Conservation (phyloP, 257 asterid species). For the Penstemon newberryi region DNA sequence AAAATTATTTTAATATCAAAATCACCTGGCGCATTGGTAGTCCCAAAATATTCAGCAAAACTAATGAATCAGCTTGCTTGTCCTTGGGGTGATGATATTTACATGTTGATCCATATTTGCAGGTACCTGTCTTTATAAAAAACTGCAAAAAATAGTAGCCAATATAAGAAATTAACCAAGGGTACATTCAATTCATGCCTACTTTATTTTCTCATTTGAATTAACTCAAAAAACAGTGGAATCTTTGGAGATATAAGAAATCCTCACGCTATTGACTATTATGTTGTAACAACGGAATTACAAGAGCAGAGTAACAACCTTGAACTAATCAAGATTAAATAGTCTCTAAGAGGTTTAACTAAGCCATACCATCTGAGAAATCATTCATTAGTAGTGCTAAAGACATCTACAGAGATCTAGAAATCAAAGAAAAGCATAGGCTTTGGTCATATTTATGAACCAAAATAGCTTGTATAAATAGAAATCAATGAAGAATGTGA, state of each 20-base stretch:
- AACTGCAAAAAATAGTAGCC: slow-evolving; percentile 43
- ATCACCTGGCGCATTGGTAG: slow-evolving; percentile 75
- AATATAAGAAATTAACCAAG: slow-evolving; percentile 1
- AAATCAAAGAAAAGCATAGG: neutral
- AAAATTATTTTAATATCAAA: neutral
- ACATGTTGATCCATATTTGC: slow-evolving; percentile 69
- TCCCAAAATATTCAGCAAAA: slow-evolving; percentile 51
- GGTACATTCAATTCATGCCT: neutral
- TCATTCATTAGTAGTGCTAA: too few relatives aligned
- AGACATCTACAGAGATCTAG: too few relatives aligned
- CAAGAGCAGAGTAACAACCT: too few relatives aligned
- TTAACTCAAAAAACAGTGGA: too few relatives aligned
- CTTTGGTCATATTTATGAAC: neutral
- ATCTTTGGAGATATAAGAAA: too few relatives aligned
- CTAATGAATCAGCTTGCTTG: slow-evolving; percentile 38
- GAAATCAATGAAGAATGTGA: neutral
- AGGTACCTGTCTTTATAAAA: slow-evolving; percentile 71
- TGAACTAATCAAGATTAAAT: too few relatives aligned
- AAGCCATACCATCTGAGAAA: too few relatives aligned
- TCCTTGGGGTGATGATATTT: slow-evolving; percentile 74
- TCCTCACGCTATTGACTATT: too few relatives aligned
- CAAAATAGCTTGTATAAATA: neutral
- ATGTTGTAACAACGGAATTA: too few relatives aligned
- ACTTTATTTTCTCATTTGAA: neutral
- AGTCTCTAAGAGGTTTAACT: too few relatives aligned